Conservation (phyloP, 208 protist species). For the Leishmania gerbilli region DNA sequence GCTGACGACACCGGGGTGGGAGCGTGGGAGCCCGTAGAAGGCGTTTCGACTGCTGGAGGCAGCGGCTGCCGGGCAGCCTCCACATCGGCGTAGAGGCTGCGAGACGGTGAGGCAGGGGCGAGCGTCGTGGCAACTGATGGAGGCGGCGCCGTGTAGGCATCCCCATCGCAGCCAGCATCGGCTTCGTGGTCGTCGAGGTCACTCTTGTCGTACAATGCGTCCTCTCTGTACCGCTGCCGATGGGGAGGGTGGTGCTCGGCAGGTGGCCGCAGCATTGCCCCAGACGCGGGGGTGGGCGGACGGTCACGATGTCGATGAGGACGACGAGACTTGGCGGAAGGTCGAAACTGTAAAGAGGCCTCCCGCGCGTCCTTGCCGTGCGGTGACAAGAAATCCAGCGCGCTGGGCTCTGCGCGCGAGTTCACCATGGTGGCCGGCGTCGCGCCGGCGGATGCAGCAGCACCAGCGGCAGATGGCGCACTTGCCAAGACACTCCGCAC, state of each 20-base stretch:
- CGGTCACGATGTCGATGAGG: conserved; percentile 1
- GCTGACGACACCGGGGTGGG: neutral
- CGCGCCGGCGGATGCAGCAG: neutral
- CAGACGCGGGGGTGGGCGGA: neutral
- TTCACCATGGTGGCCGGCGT: neutral
- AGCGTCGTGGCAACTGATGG: neutral
- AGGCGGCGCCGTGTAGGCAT: neutral
- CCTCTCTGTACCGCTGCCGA: neutral
- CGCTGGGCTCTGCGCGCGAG: conserved; percentile 53
- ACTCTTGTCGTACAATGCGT: neutral
- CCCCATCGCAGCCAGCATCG: neutral
- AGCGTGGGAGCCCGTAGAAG: neutral
- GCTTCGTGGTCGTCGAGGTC: neutral
- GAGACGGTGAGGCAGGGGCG: conserved; percentile 24
- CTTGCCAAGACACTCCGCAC: neutral
- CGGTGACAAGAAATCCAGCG: conserved; percentile 66
- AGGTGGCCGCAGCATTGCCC: neutral
- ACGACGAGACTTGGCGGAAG: conserved; percentile 1
- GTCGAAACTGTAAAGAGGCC: neutral
- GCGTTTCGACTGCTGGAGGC: neutral
- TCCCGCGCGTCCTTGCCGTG: neutral
- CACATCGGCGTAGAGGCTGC: conserved; percentile 43
- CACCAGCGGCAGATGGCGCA: neutral
- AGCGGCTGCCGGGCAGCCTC: conserved; percentile 24
- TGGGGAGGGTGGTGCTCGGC: neutral